A percentile compares a stretch with the other conserved stretches of the same genome.
Evolutionary conservation across 140 eudicot genomes (phyloP).

Genomic region (Artemisia princeps): DNA sequence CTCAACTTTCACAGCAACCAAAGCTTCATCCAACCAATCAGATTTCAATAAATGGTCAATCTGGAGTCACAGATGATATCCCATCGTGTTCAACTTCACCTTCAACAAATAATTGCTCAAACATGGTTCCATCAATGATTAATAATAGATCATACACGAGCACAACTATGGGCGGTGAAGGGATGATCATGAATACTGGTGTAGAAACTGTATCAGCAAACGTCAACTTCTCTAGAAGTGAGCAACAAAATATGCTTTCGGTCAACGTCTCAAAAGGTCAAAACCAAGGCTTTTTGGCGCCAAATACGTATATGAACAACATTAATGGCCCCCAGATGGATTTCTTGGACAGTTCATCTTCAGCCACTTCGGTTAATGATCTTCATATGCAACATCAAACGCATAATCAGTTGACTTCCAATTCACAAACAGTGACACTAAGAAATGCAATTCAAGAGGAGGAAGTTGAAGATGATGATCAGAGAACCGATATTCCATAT

Average conservation of each 20-base stretch:
- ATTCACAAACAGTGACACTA: slow-evolving; percentile 46
- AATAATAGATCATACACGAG: slow-evolving; percentile 37
- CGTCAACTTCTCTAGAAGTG: slow-evolving; percentile 27
- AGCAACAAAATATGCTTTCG: slow-evolving; percentile 30
- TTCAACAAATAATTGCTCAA: slow-evolving; percentile 60
- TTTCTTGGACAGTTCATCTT: slow-evolving; percentile 77
- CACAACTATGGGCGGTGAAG: slow-evolving; percentile 33
- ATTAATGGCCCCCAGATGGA: slow-evolving; percentile 52
- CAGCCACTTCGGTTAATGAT: slow-evolving; percentile 71
- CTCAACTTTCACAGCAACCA: slow-evolving; percentile 43
- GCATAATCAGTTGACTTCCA: slow-evolving; percentile 49
- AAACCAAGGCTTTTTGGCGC: slow-evolving; percentile 50
- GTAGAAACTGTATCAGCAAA: slow-evolving; percentile 39
- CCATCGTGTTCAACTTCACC: slow-evolving; percentile 96
- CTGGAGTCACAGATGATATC: slow-evolving; percentile 67
- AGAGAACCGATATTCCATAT: slow-evolving; percentile 15
- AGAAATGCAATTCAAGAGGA: slow-evolving; percentile 48
- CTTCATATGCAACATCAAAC: slow-evolving; percentile 41
- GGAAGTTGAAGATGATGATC: slow-evolving; percentile 36
- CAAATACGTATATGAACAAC: slow-evolving; percentile 47
- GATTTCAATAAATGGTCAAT: slow-evolving; percentile 46
- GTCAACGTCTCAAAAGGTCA: slow-evolving; percentile 50
- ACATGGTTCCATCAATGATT: slow-evolving; percentile 30
- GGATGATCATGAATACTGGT: slow-evolving; percentile 33
- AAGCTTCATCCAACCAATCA: slow-evolving; percentile 44